Evolutionary conservation across 73 alveolate genomes (phyloP).

Genomic region (Urostyla sp.): DNA sequence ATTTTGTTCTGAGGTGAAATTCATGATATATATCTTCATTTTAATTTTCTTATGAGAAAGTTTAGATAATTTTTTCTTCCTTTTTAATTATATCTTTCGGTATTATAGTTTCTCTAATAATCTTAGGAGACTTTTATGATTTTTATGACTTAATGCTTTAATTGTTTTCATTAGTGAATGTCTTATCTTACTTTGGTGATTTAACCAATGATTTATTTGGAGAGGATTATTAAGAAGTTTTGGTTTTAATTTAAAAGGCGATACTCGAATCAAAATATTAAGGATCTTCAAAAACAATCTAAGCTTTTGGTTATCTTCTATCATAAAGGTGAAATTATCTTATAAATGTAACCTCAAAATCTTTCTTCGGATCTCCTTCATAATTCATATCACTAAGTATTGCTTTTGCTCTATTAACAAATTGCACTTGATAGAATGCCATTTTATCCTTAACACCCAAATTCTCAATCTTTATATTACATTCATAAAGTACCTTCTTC

Average conservation of each 20-base stretch:
- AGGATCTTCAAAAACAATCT: background rate
- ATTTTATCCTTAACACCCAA: background rate
- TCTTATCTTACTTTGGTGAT: background rate
- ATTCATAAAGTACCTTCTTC: background rate
- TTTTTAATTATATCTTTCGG: too few species aligned
- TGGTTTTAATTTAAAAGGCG: background rate
- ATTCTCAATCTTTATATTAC: background rate
- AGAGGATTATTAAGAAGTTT: background rate
- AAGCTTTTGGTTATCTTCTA: background rate
- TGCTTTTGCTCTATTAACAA: background rate
- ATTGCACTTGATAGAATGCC: background rate
- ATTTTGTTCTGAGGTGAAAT: too few species aligned
- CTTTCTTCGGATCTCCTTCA: conserved; percentile 10
- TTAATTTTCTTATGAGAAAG: too few species aligned
- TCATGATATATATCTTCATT: too few species aligned
- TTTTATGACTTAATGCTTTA: conserved; percentile 1
- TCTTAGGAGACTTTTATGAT: too few species aligned
- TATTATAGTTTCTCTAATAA: too few species aligned
- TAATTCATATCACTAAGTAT: background rate
- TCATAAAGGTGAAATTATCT: too few species aligned
- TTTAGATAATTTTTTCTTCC: too few species aligned
- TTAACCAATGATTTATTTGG: background rate
- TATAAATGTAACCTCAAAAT: background rate
- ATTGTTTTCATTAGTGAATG: background rate
- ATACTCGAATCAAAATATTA: background rate